A percentile compares a stretch with the other conserved stretches of the same genome.
phyloP scores from a whole-genome alignment of 495 filamentous ascomycete species.

The Daldinia caldariorum region DNA sequence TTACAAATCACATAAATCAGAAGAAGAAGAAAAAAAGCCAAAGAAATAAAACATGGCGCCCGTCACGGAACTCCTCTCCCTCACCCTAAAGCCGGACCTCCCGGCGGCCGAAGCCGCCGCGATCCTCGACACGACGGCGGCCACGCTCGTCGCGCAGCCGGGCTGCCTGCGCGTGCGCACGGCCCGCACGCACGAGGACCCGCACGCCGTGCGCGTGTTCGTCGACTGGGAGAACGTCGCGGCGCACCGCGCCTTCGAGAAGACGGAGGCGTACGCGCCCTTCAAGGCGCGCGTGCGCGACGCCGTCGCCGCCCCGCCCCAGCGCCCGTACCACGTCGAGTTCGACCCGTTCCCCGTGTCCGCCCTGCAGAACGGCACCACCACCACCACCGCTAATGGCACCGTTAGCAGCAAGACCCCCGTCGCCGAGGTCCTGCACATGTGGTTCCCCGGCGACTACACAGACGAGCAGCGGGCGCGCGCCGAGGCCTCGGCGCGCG shows the following conservation, averaged over 20 bases:
- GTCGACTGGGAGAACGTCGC: slow-evolving; percentile 31
- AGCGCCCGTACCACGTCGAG: slow-evolving; percentile 31
- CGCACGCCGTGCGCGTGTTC: slow-evolving; percentile 28
- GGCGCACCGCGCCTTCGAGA: slow-evolving; percentile 35
- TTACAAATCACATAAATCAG: no score
- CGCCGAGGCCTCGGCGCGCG: background rate
- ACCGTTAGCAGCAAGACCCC: background rate
- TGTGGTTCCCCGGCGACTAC: slow-evolving; percentile 31
- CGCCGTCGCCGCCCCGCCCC: slow-evolving; percentile 7
- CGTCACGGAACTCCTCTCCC: slow-evolving; percentile 37
- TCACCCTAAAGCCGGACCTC: slow-evolving; percentile 18
- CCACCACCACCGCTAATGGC: no score
- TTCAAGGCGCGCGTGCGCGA: slow-evolving; percentile 18
- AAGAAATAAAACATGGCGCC: slow-evolving; percentile 36
- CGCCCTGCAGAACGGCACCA: slow-evolving; percentile 1
- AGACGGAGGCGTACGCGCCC: slow-evolving; percentile 16
- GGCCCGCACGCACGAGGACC: slow-evolving; percentile 23
- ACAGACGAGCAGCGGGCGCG: slow-evolving; percentile 11
- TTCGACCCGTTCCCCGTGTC: slow-evolving; percentile 20
- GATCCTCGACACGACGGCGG: slow-evolving; percentile 14
- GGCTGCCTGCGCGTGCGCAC: slow-evolving; percentile 34
- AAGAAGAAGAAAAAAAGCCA: no score
- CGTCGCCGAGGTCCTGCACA: slow-evolving; percentile 28
- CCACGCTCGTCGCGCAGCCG: slow-evolving; percentile 22
- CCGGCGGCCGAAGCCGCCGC: slow-evolving; percentile 7